These are phyloP conservation scores for Cordyceps militaris DNA, from an alignment of 2,329 filamentous ascomycete genomes.

Conservation along the genomic window DNA sequence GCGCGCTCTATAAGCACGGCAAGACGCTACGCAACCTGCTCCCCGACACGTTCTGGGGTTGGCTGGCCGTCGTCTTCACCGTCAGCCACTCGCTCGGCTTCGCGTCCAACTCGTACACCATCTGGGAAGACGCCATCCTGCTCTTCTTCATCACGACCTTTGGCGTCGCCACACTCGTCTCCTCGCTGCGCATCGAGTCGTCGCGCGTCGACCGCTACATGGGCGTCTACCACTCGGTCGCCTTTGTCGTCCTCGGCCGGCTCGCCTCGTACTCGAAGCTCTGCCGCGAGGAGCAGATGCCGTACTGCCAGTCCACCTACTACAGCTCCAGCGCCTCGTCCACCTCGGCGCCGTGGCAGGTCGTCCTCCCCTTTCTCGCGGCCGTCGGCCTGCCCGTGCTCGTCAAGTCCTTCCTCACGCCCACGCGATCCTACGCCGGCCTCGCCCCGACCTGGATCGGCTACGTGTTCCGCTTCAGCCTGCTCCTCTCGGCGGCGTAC, in stretches of 20 bases:
- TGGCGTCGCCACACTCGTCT: constrained; percentile 64
- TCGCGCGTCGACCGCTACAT: constrained; percentile 61
- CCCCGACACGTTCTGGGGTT: constrained; percentile 80
- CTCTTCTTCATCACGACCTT: constrained; percentile 89
- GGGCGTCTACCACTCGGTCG: constrained; percentile 74
- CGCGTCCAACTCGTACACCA: constrained; percentile 95
- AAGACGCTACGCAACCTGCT: constrained; percentile 46
- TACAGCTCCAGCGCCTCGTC: constrained; percentile 89
- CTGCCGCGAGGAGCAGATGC: constrained; percentile 97
- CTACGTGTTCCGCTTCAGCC: constrained; percentile 65
- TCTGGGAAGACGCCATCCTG: constrained; percentile 95
- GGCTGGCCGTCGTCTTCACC: constrained; percentile 73
- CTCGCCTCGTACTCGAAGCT: constrained; percentile 82
- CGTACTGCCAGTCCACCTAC: constrained; percentile 90
- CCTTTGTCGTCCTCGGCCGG: constrained; percentile 74
- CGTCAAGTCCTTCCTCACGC: constrained; percentile 70
- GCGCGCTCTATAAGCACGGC: constrained; percentile 36
- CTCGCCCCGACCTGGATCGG: constrained; percentile 80
- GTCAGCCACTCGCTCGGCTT: constrained; percentile 88
- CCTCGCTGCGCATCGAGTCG: constrained; percentile 63
- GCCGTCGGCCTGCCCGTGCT: constrained; percentile 65
- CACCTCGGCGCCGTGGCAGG: constrained; percentile 86
- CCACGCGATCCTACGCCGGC: constrained; percentile 83
- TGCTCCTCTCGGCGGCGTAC: constrained; percentile 71
- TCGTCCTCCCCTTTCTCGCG: constrained; percentile 70